Percentiles rank a stretch among this genome's conserved stretches.
Conservation (phyloP, 2,329 filamentous ascomycete genomes). For the Conoideocrella luteorostrata region DNA sequence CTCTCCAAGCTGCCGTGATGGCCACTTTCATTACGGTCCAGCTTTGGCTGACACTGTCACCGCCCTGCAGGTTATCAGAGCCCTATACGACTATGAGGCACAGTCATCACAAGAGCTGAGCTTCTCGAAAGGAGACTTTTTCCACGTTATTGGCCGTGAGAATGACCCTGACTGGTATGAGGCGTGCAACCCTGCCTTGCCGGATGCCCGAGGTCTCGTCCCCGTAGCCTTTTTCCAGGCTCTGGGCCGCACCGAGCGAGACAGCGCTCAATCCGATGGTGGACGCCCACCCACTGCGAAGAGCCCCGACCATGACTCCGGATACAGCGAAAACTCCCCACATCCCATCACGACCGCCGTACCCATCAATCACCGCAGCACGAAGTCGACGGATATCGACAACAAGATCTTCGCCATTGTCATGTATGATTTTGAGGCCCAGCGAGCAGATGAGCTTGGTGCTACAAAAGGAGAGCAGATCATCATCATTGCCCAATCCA, state of each 20-base stretch:
- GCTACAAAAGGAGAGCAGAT: constrained; percentile 94
- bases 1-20: no score
- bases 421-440: constrained; percentile 93
- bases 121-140: constrained; percentile 94
- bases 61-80: constrained; percentile 75
- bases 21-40: not conserved
- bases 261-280: constrained; percentile 68
- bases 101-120: constrained; percentile 71
- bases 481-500: constrained; percentile 97
- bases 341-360: constrained; percentile 16
- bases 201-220: constrained; percentile 81
- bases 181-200: constrained; percentile 88
- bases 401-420: constrained; percentile 96
- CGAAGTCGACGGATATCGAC: constrained; percentile 51
- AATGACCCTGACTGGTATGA: constrained; percentile 97
- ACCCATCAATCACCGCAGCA: constrained; percentile 34
- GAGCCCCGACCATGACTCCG: constrained; percentile 79
- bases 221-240: constrained; percentile 91
- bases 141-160: constrained; percentile 94
- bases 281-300: constrained; percentile 43
- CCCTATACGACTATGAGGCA: constrained; percentile 86
- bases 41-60: not conserved
- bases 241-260: constrained; percentile 84
- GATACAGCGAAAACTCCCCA: constrained; percentile 50
- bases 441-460: constrained; percentile 91